Base-by-base conservation (phyloP, 2,329 filamentous ascomycete genomes). In the Fusarium nanum region DNA sequence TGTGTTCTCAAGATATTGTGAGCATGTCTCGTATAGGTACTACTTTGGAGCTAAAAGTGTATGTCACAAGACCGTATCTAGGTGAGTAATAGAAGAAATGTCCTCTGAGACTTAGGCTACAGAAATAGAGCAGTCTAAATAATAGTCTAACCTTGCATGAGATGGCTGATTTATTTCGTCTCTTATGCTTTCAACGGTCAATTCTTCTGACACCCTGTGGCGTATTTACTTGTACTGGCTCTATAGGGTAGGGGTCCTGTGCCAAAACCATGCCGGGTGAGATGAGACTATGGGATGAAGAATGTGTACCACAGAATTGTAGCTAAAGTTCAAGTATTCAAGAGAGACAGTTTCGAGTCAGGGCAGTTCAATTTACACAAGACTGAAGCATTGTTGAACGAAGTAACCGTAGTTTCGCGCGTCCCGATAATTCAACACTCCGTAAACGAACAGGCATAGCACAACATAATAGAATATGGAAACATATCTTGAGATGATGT, bases 401-500 rank as follows among this genome's bases (percentile, higher is more conserved):
- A 30, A 60, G 30, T 37, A 37, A n/a, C 34, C 18, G 16, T 37
- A 10, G 34, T 37, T n/a, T 37, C 34, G 34, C 18, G 18, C 18
- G 34, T 37, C 34, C 18, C 18, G 10, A 37, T 10, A 37, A n/a
- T 10, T 12, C 10, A 8, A 14, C 30, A 14, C 30, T 13, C 18
- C 34, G 10, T 18, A 37, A 37, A 37, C 18, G 18, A 37, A n/a
- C 10, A 37, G 34, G 5, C 34, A 37, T n/a, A n/a, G 34, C 34
- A 37, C 18, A n/a, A n/a, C 34, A 12, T 7, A 37, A 37, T 37
- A 18, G 18, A 32, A 40, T 13, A 16, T 13, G 23, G 20, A 20
- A 44, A 25, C 14, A 23, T 18, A 30, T 22, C 22, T 60, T 64
- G 59, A 50, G 22, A 46, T 58, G 52, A 54, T 66, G 58, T 73